phyloP scores from a whole-genome alignment of 176 grass and related monocot species.

The Saccharum officinarum region DNA sequence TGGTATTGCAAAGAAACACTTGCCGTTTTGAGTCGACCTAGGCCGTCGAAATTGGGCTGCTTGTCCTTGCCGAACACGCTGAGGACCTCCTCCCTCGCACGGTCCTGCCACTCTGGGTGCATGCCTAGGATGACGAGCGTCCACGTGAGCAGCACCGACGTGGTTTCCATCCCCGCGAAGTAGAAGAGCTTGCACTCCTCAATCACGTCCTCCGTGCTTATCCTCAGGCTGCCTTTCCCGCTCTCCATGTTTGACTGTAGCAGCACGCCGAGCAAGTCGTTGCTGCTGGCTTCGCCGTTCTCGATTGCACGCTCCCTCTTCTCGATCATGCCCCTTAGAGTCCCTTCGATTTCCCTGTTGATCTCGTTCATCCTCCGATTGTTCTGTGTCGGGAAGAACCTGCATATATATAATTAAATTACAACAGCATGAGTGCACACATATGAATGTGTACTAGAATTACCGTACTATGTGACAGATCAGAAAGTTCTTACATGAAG shows the following conservation, averaged over 20 bases:
- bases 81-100: conserved; percentile 67
- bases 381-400: conserved; percentile 65
- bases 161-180: conserved; percentile 77
- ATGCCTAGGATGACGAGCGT: conserved; percentile 52
- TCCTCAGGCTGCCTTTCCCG: conserved; percentile 26
- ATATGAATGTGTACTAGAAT: neutral
- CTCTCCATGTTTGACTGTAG: conserved; percentile 53
- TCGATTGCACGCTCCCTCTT: conserved; percentile 45
- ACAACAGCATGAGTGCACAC: neutral
- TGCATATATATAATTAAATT: neutral
- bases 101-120: conserved; percentile 61
- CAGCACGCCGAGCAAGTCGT: conserved; percentile 76
- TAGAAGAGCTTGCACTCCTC: conserved; percentile 92
- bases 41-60: conserved; percentile 46
- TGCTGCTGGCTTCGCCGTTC: conserved; percentile 21
- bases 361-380: conserved; percentile 51
- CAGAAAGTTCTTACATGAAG: conserved; percentile 40
- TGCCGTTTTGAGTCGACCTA: conserved; percentile 61
- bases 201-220: conserved; percentile 64
- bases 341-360: conserved; percentile 36
- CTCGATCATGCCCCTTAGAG: conserved; percentile 57
- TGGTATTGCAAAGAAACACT: neutral
- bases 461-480: neutral
- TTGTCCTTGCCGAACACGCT: conserved; percentile 41
- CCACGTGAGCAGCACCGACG: conserved; percentile 68